Evolutionary conservation across 257 asterid species (phyloP), one percentile per base, ranked within the genome.

Genomic region (Petrea volubilis): DNA sequence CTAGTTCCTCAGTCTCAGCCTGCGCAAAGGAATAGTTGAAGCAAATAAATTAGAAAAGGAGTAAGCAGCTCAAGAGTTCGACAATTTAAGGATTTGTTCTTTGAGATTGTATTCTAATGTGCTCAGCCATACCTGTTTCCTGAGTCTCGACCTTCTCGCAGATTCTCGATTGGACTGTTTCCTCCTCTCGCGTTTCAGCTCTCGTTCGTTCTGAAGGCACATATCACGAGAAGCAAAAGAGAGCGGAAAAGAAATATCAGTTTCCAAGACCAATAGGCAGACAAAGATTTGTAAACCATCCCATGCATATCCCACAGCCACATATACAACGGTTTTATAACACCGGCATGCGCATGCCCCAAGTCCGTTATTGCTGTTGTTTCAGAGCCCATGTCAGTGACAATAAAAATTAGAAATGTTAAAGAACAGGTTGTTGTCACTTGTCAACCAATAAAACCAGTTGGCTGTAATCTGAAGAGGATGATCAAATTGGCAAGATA

Each of bases 161-260:
- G 99, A 95, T 83, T 95, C 99, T 64, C 99, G 85, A 66, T 95
- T 95, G 38, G 99, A 95, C 78, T 95, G 99, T 73, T 95, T 95
- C 88, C 99, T 88, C 81, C 88, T 86, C 85, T 95, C 99, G 63
- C 96, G 81, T 74, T 92, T 95, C 55, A 86, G 81, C 71, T 95
- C 99, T 17, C 95, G 82, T 31, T 95, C 98, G 72, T 80, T 86
- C 99, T 95, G 84, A 21, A 46, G 36, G 63, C 58, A 72, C 38
- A 74, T 56, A 50, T 29, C 20, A 3, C 1, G 11, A 33, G n/a
- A 55, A 63, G 53, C 34, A 15, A 5, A 33, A n/a, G 51, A n/a
- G n/a, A 17, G 2, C 38, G 20, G 38, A 12, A n/a, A 38, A 38
- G 10, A n/a, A n/a, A n/a, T 11, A 34, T 33, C 3, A 24, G 36